These are phyloP conservation scores for Geotrichum histeridarum DNA, from an alignment of 1,139 yeast genomes.

Conservation along the genomic window DNA sequence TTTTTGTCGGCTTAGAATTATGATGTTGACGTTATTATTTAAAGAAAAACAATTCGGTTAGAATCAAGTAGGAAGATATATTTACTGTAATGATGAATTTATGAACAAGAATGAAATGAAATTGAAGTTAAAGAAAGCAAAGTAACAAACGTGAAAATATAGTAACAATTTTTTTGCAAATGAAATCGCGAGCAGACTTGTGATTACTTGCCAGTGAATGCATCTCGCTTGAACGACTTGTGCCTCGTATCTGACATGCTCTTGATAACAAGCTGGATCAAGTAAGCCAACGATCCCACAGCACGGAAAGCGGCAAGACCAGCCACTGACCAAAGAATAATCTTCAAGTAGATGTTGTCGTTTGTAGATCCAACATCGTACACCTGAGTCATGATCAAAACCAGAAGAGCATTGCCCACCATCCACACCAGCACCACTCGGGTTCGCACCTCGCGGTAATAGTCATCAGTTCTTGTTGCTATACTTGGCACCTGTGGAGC, in stretches of 20 bases:
- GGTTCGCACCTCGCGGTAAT: conserved; percentile 89
- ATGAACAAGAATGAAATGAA: background rate
- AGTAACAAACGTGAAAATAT: background rate
- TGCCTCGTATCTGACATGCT: conserved; percentile 31
- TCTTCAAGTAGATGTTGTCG: conserved; percentile 70
- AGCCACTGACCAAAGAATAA: conserved; percentile 89
- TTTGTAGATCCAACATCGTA: conserved; percentile 59
- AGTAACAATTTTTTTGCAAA: background rate
- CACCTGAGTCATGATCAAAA: conserved; percentile 85
- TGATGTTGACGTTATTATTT: background rate
- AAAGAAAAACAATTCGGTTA: background rate
- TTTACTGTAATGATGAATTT: background rate
- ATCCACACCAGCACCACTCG: conserved; percentile 92
- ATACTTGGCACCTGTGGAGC: conserved; percentile 5
- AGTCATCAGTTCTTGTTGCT: conserved; percentile 44
- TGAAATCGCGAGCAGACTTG: background rate
- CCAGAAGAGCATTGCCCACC: conserved; percentile 68
- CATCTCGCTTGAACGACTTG: conserved; percentile 25
- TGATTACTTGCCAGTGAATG: conserved; percentile 25
- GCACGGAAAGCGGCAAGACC: conserved; percentile 75
- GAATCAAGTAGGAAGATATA: background rate
- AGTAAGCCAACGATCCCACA: conserved; percentile 65
- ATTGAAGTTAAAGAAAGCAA: background rate
- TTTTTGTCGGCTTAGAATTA: conserved; percentile 17
- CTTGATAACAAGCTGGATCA: conserved; percentile 44